phyloP scores from a whole-genome alignment of 2,329 filamentous ascomycete genomes.

The Colletotrichum abscissum region DNA sequence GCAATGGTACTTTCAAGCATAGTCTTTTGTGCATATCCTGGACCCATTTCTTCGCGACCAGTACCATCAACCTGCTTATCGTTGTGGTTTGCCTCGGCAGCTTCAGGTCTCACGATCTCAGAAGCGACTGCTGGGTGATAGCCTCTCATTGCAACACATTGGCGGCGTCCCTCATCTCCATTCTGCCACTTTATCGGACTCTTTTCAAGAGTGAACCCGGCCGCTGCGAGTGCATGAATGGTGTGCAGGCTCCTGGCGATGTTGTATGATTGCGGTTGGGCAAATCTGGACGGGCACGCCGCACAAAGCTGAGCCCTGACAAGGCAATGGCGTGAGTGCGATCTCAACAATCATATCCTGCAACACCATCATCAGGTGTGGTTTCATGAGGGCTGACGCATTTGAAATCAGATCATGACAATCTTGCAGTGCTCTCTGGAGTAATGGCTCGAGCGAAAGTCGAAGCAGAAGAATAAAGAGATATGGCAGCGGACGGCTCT shows the following conservation, averaged over 20 bases:
- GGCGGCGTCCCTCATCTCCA: no score
- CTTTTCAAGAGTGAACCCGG: no score
- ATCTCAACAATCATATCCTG: neutral
- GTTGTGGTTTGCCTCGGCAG: neutral
- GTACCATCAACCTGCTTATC: neutral
- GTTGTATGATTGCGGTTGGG: neutral
- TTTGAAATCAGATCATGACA: neutral
- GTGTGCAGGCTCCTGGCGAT: neutral
- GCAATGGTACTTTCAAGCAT: neutral
- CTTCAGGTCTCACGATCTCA: neutral
- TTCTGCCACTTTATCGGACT: no score
- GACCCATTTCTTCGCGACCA: neutral
- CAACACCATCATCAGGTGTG: neutral
- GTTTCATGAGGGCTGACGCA: neutral
- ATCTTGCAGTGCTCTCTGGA: neutral
- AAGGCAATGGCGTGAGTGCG: neutral
- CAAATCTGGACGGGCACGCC: no score
- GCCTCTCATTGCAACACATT: neutral
- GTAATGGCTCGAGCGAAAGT: neutral
- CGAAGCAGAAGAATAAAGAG: neutral
- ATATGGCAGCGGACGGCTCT: accelerated
- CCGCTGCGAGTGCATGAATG: neutral
- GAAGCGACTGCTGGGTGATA: neutral
- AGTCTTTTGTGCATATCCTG: neutral
- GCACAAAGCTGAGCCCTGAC: neutral